A percentile compares a stretch with the other conserved stretches of the same genome.
These are phyloP conservation scores for Trematosphaeria pertusa DNA, from an alignment of 2,329 filamentous ascomycete genomes.

Conservation along the genomic window DNA sequence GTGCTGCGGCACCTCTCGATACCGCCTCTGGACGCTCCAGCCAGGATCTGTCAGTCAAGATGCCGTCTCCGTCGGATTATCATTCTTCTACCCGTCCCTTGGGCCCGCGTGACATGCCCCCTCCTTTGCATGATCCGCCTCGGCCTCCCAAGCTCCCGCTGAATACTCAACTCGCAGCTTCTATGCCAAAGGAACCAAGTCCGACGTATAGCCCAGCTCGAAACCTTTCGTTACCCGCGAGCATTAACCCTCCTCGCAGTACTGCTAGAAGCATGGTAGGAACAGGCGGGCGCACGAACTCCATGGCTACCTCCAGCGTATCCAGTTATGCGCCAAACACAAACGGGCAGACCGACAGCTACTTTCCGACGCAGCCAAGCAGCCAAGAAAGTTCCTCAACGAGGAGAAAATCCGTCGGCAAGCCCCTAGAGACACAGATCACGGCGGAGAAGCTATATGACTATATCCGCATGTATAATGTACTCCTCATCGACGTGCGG, in stretches of 20 bases:
- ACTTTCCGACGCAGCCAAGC: conserved; percentile 47
- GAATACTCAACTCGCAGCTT: conserved; percentile 59
- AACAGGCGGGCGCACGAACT: conserved; percentile 61
- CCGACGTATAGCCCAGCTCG: conserved; percentile 81
- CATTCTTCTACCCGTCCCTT: conserved; percentile 40
- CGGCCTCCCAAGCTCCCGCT: conserved; percentile 57
- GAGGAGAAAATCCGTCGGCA: conserved; percentile 54
- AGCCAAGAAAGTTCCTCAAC: conserved; percentile 16
- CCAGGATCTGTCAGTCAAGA: conserved; percentile 45
- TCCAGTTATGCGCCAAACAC: conserved; percentile 46
- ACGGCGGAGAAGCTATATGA: conserved; percentile 73
- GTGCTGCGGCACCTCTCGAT: conserved; percentile 26
- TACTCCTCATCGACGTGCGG: conserved; percentile 87
- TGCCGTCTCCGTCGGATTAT: conserved; percentile 52
- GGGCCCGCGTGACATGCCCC: conserved; percentile 64
- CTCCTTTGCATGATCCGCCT: conserved; percentile 28
- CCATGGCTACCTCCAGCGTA: conserved; percentile 52
- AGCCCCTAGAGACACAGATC: conserved; percentile 66
- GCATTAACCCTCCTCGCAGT: conserved; percentile 69
- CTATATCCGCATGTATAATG: conserved; percentile 70
- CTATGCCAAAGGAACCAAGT: conserved; percentile 73
- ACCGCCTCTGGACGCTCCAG: conserved; percentile 29
- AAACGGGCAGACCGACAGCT: conserved; percentile 48
- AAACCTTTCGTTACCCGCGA: conserved; percentile 71
- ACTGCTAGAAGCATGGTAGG: conserved; percentile 69